Percentiles rank a stretch among this genome's conserved stretches.
Evolutionary conservation across 192 early-diverging fungal species (phyloP).

Genomic region (Dissophora globulifera): DNA sequence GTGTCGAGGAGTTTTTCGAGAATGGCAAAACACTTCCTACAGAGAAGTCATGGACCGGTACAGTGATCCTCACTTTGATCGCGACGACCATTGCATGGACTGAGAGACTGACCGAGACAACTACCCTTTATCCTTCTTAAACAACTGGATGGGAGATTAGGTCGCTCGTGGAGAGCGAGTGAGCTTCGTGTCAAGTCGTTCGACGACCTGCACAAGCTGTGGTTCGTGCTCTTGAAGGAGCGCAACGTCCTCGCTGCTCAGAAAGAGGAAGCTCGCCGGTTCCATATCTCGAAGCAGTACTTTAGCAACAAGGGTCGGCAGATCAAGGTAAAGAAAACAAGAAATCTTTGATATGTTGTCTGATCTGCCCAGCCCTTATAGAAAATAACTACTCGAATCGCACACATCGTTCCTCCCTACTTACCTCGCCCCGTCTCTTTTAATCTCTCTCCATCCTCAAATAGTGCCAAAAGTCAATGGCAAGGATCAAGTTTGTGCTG

Average conservation of each 20-base stretch:
- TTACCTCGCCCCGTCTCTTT: neutral
- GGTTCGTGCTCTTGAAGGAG: constrained; percentile 90
- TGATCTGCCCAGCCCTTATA: neutral
- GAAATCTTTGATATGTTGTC: neutral
- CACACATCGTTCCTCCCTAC: no score
- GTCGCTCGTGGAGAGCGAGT: constrained; percentile 88
- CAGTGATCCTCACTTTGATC: neutral
- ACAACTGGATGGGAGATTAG: no score
- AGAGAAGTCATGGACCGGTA: constrained; percentile 60
- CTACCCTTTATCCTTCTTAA: no score
- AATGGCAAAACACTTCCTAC: constrained; percentile 61
- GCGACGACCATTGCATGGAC: neutral
- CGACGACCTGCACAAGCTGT: constrained; percentile 96
- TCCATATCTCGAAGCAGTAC: constrained; percentile 61
- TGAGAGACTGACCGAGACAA: neutral
- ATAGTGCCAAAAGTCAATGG: constrained; percentile 86
- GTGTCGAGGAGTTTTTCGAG: constrained; percentile 75
- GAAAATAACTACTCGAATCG: no score
- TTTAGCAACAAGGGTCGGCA: constrained; percentile 73
- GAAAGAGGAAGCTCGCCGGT: constrained; percentile 70
- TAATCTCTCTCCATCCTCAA: neutral
- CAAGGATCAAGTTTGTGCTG: constrained; percentile 82
- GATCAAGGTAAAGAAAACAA: constrained; percentile 62
- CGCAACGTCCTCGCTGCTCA: constrained; percentile 84
- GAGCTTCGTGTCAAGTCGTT: constrained; percentile 95